phyloP scores from a whole-genome alignment of 495 filamentous ascomycete species.

The Thozetella sp. region DNA sequence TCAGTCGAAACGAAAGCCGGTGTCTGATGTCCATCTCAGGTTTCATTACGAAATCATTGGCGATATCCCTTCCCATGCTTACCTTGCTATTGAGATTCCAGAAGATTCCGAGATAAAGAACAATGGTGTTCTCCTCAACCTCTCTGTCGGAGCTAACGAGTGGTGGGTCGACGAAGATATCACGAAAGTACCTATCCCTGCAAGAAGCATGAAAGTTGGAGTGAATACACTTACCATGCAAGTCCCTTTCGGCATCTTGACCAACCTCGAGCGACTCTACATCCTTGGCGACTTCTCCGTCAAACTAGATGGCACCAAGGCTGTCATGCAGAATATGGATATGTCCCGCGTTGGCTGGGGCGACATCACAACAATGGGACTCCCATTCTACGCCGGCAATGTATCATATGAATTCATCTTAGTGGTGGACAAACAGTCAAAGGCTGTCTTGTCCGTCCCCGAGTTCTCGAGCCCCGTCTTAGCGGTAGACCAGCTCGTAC shows the following conservation, averaged over 20 bases:
- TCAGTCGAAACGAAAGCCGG: conserved; percentile 7
- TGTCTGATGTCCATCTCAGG: neutral
- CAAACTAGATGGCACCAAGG: conserved; percentile 2
- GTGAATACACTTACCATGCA: conserved; percentile 7
- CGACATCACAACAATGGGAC: conserved; percentile 11
- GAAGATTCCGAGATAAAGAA: conserved; percentile 5
- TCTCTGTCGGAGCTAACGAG: neutral
- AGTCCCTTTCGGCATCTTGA: conserved; percentile 17
- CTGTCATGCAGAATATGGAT: conserved; percentile 1
- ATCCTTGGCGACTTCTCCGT: conserved; percentile 19
- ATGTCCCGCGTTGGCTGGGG: conserved; percentile 8
- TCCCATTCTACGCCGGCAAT: conserved; percentile 26
- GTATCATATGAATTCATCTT: conserved; percentile 15
- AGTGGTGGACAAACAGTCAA: neutral
- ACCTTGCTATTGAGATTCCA: conserved; percentile 18
- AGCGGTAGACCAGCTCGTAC: neutral
- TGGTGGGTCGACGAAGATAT: conserved; percentile 27
- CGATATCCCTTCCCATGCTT: neutral
- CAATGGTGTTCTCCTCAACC: conserved; percentile 2
- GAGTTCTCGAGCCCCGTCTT: conserved; percentile 15
- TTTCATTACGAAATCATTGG: conserved; percentile 9
- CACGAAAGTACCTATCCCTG: conserved; percentile 8
- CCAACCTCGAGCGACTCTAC: conserved; percentile 26
- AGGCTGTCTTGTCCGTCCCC: conserved; percentile 8
- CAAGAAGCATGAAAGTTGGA: conserved; percentile 11